These are phyloP conservation scores for Ophiostoma triangulosporum DNA, from an alignment of 2,329 filamentous ascomycete species.

Conservation along the genomic window DNA sequence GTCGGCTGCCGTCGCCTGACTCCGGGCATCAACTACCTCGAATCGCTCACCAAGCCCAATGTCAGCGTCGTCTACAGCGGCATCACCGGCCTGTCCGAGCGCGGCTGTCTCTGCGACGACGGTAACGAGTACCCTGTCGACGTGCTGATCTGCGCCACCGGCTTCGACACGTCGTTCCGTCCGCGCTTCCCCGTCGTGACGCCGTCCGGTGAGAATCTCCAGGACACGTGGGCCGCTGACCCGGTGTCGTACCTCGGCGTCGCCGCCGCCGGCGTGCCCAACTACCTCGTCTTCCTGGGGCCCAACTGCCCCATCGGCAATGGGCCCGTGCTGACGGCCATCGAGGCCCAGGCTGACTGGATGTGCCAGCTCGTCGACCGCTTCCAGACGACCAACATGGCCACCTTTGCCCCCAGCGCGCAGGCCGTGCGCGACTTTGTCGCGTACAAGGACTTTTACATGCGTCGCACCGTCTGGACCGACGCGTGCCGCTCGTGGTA, in stretches of 20 bases:
- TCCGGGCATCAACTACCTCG: conserved; percentile 29
- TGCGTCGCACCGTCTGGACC: conserved; percentile 20
- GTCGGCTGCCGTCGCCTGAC: conserved; percentile 30
- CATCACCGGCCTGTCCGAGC: conserved; percentile 19
- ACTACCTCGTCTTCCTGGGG: conserved; percentile 18
- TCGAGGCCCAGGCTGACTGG: conserved; percentile 22
- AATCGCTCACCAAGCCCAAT: conserved; percentile 30
- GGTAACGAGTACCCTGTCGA: conserved; percentile 19
- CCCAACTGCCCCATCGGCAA: conserved; percentile 14
- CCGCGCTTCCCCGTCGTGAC: conserved; percentile 21
- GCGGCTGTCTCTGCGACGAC: conserved; percentile 20
- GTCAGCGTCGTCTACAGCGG: conserved; percentile 28
- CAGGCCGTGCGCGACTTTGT: conserved; percentile 16
- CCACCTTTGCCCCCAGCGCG: conserved; percentile 16
- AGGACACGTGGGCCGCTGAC: conserved; percentile 23
- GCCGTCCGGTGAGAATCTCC: conserved; percentile 11
- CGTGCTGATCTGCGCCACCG: conserved; percentile 25
- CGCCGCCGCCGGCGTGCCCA: conserved; percentile 21
- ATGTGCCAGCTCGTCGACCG: conserved; percentile 36
- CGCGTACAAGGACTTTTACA: conserved; percentile 20
- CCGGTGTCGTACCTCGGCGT: conserved; percentile 16
- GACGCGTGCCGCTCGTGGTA: conserved; percentile 20
- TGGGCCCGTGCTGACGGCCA: conserved; percentile 11
- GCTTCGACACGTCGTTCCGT: conserved; percentile 22
- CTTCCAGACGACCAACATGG: conserved; percentile 35